phyloP scores from a whole-genome alignment of 2,329 filamentous ascomycete species.

The Xylaria sp. region DNA sequence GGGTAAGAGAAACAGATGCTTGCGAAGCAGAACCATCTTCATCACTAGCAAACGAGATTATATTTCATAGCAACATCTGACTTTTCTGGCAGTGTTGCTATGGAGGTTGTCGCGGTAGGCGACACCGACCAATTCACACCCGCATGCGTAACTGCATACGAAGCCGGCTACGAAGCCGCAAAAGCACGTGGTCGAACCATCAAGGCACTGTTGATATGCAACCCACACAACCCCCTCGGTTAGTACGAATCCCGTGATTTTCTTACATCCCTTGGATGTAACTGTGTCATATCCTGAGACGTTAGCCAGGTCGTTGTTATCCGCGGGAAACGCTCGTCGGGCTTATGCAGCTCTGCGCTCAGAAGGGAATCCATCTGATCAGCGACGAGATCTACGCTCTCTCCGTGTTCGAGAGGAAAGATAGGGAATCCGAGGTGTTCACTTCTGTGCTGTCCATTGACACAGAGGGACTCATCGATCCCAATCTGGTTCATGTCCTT shows the following conservation, averaged over 20 bases:
- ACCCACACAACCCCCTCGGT: constrained; percentile 36
- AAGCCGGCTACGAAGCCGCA: constrained; percentile 31
- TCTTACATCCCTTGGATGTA: neutral
- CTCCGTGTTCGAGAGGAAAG: constrained; percentile 24
- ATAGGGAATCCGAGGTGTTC: constrained; percentile 25
- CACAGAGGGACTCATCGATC: constrained; percentile 29
- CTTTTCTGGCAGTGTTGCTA: constrained; percentile 12
- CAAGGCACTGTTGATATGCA: constrained; percentile 31
- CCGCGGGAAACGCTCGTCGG: constrained; percentile 30
- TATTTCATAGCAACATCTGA: neutral
- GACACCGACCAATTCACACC: constrained; percentile 33
- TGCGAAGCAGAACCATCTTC: too few relatives aligned
- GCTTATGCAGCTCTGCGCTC: constrained; percentile 31
- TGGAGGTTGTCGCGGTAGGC: constrained; percentile 32
- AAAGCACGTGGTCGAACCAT: constrained; percentile 28
- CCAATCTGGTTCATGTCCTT: constrained; percentile 30
- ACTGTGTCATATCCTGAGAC: neutral
- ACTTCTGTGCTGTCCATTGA: constrained; percentile 29
- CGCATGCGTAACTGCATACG: constrained; percentile 27
- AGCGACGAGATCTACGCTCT: constrained; percentile 37
- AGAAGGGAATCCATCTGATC: constrained; percentile 34
- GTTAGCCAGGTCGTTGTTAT: constrained; percentile 29
- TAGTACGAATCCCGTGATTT: neutral
- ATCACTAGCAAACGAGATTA: too few relatives aligned
- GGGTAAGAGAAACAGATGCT: constrained; percentile 23